phyloP scores from a whole-genome alignment of 2,329 filamentous ascomycete genomes.

The Colletotrichum sp. region DNA sequence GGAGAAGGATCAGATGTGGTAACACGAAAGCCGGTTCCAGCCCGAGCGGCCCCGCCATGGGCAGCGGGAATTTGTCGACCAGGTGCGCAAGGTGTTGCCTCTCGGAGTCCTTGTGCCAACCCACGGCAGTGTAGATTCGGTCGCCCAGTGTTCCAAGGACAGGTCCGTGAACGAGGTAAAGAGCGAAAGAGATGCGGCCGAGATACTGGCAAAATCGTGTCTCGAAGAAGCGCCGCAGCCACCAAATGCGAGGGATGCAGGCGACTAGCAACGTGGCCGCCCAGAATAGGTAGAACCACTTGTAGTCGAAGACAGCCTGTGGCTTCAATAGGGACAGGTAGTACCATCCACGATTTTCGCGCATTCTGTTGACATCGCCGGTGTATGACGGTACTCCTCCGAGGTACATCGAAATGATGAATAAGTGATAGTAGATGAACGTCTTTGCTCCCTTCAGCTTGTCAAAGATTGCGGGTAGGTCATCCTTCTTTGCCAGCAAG shows the following conservation, averaged over 20 bases:
- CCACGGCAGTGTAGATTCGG: constrained; percentile 65
- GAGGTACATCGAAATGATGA: constrained; percentile 36
- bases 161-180: constrained; percentile 67
- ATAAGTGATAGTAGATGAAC: constrained; percentile 48
- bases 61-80: constrained; percentile 60
- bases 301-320: constrained; percentile 64
- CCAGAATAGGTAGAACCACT: constrained; percentile 44
- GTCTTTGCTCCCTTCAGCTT: constrained; percentile 52
- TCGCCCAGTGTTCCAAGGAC: constrained; percentile 56
- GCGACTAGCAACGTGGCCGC: constrained; percentile 40
- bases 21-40: constrained; percentile 65
- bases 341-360: constrained; percentile 27
- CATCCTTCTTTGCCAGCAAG: constrained; percentile 40
- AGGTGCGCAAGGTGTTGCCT: constrained; percentile 58
- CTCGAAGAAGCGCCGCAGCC: constrained; percentile 55
- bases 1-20: constrained; percentile 64
- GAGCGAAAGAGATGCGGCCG: constrained; percentile 63
- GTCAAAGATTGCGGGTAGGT: constrained; percentile 55
- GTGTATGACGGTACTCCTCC: constrained; percentile 31
- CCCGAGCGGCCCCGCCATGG: constrained; percentile 62
- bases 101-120: constrained; percentile 57
- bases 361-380: background rate
- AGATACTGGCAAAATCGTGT: constrained; percentile 58
- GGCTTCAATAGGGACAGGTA: constrained; percentile 54
- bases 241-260: constrained; percentile 37